A percentile compares a stretch with the other conserved stretches of the same genome.
These are phyloP conservation scores for Komagataella mondaviorum DNA, from an alignment of 805 yeast genomes.

Conservation along the genomic window DNA sequence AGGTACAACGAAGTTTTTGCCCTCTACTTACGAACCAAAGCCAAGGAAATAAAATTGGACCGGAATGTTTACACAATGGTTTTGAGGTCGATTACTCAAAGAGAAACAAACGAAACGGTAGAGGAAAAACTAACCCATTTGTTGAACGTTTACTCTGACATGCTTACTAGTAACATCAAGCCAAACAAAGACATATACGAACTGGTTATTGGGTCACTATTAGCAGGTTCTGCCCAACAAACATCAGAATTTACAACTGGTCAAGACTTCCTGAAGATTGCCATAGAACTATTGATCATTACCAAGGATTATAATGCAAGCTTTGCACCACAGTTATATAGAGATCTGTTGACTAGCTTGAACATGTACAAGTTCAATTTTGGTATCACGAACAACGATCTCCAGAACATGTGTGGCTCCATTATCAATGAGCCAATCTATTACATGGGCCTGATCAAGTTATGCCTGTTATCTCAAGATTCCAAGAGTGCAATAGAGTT, in stretches of 20 bases:
- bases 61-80: slow-evolving; percentile 39
- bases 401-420: slow-evolving; percentile 7
- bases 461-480: slow-evolving; percentile 24
- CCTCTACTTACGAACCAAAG: slow-evolving; percentile 15
- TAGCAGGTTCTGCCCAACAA: slow-evolving; percentile 29
- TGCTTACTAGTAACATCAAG: slow-evolving; percentile 36
- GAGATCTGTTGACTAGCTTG: slow-evolving; percentile 12
- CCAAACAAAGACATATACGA: slow-evolving; percentile 46
- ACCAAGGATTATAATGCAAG: slow-evolving; percentile 5
- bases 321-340: slow-evolving; percentile 7
- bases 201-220: slow-evolving; percentile 33
- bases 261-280: slow-evolving; percentile 34
- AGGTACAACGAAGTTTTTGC: slow-evolving; percentile 21
- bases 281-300: slow-evolving; percentile 27
- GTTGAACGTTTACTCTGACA: slow-evolving; percentile 55
- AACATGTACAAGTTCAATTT: slow-evolving; percentile 11
- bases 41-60: slow-evolving; percentile 29
- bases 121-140: slow-evolving; percentile 51
- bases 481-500: slow-evolving; percentile 21
- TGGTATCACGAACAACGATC: slow-evolving; percentile 6
- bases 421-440: slow-evolving; percentile 3
- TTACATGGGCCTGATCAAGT: slow-evolving; percentile 19
- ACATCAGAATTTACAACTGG: slow-evolving; percentile 21
- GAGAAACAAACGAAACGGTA: slow-evolving; percentile 39
- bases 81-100: slow-evolving; percentile 34